Base-by-base conservation (phyloP, 163 green algal genomes). In the Trebouxiophyceae sp. region DNA sequence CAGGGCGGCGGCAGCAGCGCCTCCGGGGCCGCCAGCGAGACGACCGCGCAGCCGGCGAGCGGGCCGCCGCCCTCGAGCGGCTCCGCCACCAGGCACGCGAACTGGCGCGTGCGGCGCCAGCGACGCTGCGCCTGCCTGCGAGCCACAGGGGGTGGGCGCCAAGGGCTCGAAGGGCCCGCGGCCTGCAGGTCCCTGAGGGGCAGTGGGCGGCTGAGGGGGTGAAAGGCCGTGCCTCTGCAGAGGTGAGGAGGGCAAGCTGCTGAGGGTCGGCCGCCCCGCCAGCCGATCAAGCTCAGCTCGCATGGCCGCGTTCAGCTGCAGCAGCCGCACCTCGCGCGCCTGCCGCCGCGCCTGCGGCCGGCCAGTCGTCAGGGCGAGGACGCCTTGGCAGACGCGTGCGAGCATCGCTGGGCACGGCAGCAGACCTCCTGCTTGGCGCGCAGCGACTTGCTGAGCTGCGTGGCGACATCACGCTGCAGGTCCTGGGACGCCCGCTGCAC, bases 1-100 rank as follows among this genome's bases (percentile, higher is more conserved):
- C 77, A 86, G 6, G 79, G 79, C n/a, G 79, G 71, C 24, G 79
- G 79, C 62, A 86, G 76, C 66, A 78, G 44, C 22, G 78, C 75
- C 65, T 85, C 75, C 0, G 59, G 46, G 27, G 70, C 63, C 67
- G 66, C 56, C 26, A 81, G 55, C 5, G 62, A 72, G 12, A 84
- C 22, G 19, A 71, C 46, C 7, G 62, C 71, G 27, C 56, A 72
- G 16, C 33, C 77, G 22, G 71, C 62, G 3, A 74, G 4, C 0
- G 46, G 33, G 23, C 55, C 57, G 39, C 12, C 12, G 55, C 45
- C 60, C 44, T 28, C 46, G 22, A 19, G 24, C 19, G 31, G 7
- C 16, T 58, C 34, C 0, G 26, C 65, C 55, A 65, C 57, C n/a
- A 80, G 63, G 26, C 69, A 65, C 30, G 63, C 28, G 55, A 71